Evolutionary conservation across 164 flowering plant genomes (phyloP), one percentile per base, ranked within the genome.

Genomic region (Nymphaea colorata): DNA sequence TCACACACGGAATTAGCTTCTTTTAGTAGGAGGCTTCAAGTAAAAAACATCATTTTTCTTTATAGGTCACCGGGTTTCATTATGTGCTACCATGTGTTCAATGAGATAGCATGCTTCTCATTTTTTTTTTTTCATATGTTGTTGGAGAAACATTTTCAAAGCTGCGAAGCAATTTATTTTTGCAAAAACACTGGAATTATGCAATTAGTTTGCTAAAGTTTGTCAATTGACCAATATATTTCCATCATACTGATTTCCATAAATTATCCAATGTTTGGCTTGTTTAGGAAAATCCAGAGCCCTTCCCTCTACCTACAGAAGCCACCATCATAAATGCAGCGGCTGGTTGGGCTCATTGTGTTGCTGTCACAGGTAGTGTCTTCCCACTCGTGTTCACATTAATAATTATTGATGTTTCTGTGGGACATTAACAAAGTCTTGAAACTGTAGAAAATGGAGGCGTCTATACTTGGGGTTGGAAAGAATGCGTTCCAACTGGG

Each of bases 391-490:
- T 10, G 15, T 6, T 41, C 64, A 61, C 64, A 17, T 17, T 17
- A 17, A 61, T 11, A 61, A 18, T 61, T 61, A 17, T 12, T 6
- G 7, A 17, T 61, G 42, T 17, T 61, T 41, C 11, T 61, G 42
- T 61, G 64, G 7, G n/a, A 61, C 41, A 0, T 2, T 17, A 17
- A 10, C 16, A 10, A 61, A 43, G 36, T 61, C 62, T 6, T 55
- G 5, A 10, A 44, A 72, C n/a, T 43, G 45, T 82, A 95, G 99
- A 76, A 2, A 67, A 17, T 47, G 96, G 89, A 64, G 90, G 87
- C 73, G 98, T 92, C 71, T 92, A 90, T 71, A 92, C 98, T 4
- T 95, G 99, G 99, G 99, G 98, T 45, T 95, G 99, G 99, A 92
- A 89, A 74, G 99, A 95, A 73, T 95, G 98, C 76, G 80, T 95